Base-by-base conservation (phyloP, 352 stramenopile species). In the Albugo laibachii region DNA sequence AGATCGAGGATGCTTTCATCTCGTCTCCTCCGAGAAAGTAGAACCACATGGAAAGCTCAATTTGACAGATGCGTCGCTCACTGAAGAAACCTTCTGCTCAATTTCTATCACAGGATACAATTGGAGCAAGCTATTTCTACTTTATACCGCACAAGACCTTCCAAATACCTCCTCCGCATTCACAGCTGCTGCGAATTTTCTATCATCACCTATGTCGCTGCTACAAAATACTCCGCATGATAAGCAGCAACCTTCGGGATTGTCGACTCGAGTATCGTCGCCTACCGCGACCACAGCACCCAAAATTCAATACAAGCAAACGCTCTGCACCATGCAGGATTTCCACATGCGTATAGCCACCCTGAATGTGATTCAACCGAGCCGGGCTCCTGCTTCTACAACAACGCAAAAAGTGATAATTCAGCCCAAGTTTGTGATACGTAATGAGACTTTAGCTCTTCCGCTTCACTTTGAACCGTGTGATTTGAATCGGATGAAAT, bases 71-170 rank as follows among this genome's bases (percentile, higher is more conserved):
- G 79, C 70, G 15, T 80, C 72, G 38, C 61, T 91, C 13, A 68
- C 83, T n/a, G 72, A 82, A 15, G 66, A 58, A 20, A 86, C 74
- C 8, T 87, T 69, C 45, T 84, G 74, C 45, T 76, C 72, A 0
- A 63, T 91, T 11, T 86, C 77, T 1, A 69, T 91, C 39, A 83
- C 69, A 10, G 68, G 66, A 0, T 80, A 77, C 36, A 84, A 63
- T 52, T 91, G 77, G 77, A 87, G 70, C 55, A 75, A 74, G 24
- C 54, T 87, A 0, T 81, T 87, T 35, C 54, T 68, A 37, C 50
- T 87, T 11, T 68, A 66, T 4, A 66, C 41, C 1, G 48, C 54
- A 0, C 63, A 72, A 19, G 56, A 57, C 10, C 24, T n/a, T 36
- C 34, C 13, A 50, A 44, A 11, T 36, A 41, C 8, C 36, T 20